Evolutionary conservation across 805 yeast genomes (phyloP).

Genomic region (Torulaspora quercuum): DNA sequence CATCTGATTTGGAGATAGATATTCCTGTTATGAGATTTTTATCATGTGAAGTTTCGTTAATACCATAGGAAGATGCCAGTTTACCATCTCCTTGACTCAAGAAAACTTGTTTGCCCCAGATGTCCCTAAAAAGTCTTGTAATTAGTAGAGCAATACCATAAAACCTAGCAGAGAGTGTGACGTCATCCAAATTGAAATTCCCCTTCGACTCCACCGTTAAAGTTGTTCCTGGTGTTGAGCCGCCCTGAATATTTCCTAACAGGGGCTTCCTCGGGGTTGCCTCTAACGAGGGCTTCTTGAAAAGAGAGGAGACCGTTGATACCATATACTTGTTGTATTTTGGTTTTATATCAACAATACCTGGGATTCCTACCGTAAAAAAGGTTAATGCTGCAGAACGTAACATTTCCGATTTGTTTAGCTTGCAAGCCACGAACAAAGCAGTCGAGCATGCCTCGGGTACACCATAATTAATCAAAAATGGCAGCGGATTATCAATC

Average conservation of each 20-base stretch:
- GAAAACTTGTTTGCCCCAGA: conserved; percentile 77
- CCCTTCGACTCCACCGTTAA: conserved; percentile 23
- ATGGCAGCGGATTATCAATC: conserved; percentile 65
- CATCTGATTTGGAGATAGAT: conserved; percentile 39
- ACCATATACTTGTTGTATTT: conserved; percentile 35
- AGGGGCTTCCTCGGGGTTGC: conserved; percentile 23
- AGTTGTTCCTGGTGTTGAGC: conserved; percentile 14
- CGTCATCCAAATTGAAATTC: conserved; percentile 54
- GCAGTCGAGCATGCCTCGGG: conserved; percentile 90
- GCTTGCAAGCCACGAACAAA: conserved; percentile 75
- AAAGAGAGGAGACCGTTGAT: conserved; percentile 31
- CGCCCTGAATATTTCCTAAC: conserved; percentile 8
- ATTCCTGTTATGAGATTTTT: conserved; percentile 27
- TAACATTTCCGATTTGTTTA: conserved; percentile 52
- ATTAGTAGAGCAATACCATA: conserved; percentile 80
- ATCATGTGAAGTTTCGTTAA: conserved; percentile 25
- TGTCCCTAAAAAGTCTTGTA: conserved; percentile 70
- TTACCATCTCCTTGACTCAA: conserved; percentile 30
- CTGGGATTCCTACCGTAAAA: conserved; percentile 43
- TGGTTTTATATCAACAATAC: conserved; percentile 43
- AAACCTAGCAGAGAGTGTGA: conserved; percentile 86
- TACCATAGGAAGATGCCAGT: conserved; percentile 13
- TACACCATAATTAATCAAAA: conserved; percentile 75
- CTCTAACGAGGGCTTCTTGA: conserved; percentile 25
- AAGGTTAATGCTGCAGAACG: conserved; percentile 45